Percentiles rank a stretch among this genome's conserved stretches.
Evolutionary conservation across 106 monocot species (phyloP).

Genomic region (Allium sativum): DNA sequence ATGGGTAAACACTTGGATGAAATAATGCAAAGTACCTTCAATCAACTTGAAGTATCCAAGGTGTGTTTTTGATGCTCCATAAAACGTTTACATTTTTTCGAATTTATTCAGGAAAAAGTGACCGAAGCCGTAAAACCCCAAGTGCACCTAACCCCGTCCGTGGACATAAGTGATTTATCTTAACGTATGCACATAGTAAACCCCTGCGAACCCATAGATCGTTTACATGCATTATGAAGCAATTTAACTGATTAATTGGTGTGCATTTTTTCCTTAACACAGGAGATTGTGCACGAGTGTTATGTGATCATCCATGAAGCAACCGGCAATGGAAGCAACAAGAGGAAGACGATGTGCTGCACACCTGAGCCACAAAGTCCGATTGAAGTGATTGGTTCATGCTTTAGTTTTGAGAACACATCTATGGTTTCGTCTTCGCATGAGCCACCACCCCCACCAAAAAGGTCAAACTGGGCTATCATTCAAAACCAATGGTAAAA

Average conservation of each 20-base stretch:
- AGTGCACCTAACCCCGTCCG: too few species aligned
- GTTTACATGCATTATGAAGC: not conserved
- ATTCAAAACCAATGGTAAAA: not conserved
- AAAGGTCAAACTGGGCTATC: constrained; percentile 9
- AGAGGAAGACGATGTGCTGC: constrained; percentile 16
- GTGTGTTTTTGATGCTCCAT: constrained; percentile 12
- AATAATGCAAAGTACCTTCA: constrained; percentile 6
- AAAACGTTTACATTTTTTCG: not conserved
- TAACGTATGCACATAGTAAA: too few species aligned
- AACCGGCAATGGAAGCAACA: not conserved
- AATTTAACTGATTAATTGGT: not conserved
- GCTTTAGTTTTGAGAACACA: constrained; percentile 40
- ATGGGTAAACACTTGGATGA: constrained; percentile 8
- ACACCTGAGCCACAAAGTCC: constrained; percentile 32
- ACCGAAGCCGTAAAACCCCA: too few species aligned
- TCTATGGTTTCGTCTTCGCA: constrained; percentile 12
- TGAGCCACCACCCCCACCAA: constrained; percentile 8
- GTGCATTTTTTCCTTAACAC: constrained; percentile 1
- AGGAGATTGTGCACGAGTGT: constrained; percentile 35
- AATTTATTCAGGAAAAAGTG: too few species aligned
- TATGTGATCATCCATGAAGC: constrained; percentile 29
- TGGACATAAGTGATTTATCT: too few species aligned
- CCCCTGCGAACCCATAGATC: not conserved
- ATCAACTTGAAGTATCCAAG: constrained; percentile 40
- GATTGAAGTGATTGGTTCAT: constrained; percentile 20